phyloP scores from a whole-genome alignment of 305 asterid species.

The Striga hermonthica region DNA sequence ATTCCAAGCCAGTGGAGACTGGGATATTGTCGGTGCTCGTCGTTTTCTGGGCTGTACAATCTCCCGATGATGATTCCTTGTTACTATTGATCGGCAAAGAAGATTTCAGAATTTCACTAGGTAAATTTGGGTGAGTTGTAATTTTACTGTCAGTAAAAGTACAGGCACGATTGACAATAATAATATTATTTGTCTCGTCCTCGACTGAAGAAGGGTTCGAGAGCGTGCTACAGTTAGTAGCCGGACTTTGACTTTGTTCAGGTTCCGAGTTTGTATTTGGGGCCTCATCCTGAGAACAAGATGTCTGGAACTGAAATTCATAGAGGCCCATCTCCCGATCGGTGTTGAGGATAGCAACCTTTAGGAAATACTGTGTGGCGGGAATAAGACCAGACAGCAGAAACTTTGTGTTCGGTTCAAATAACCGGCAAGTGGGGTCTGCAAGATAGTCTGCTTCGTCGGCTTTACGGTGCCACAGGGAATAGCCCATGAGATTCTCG shows the following conservation, averaged over 20 bases:
- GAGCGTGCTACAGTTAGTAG: slow-evolving; percentile 68
- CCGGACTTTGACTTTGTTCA: slow-evolving; percentile 62
- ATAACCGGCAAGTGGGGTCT: slow-evolving; percentile 60
- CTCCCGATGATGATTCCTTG: slow-evolving; percentile 38
- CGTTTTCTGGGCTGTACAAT: slow-evolving; percentile 40
- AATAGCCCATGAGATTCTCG: slow-evolving; percentile 41
- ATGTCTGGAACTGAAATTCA: slow-evolving; percentile 50
- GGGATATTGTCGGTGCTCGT: slow-evolving; percentile 41
- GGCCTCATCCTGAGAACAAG: slow-evolving; percentile 31
- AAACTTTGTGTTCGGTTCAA: slow-evolving; percentile 46
- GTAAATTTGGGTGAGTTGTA: too few relatives aligned
- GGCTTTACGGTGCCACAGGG: slow-evolving; percentile 69
- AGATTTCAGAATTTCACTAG: too few relatives aligned
- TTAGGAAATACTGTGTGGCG: slow-evolving; percentile 54
- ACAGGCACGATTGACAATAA: too few relatives aligned
- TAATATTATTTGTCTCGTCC: not conserved
- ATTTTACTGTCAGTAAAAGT: too few relatives aligned
- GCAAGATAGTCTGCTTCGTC: slow-evolving; percentile 50
- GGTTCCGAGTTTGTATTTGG: slow-evolving; percentile 38
- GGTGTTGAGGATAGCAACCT: slow-evolving; percentile 45
- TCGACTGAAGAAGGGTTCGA: slow-evolving; percentile 83
- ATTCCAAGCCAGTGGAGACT: slow-evolving; percentile 45
- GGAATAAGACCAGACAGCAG: slow-evolving; percentile 52
- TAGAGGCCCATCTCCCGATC: slow-evolving; percentile 45
- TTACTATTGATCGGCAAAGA: slow-evolving; percentile 34